phyloP scores from a whole-genome alignment of 1,284 basidiomycete species.

The Omphalotus olearius region DNA sequence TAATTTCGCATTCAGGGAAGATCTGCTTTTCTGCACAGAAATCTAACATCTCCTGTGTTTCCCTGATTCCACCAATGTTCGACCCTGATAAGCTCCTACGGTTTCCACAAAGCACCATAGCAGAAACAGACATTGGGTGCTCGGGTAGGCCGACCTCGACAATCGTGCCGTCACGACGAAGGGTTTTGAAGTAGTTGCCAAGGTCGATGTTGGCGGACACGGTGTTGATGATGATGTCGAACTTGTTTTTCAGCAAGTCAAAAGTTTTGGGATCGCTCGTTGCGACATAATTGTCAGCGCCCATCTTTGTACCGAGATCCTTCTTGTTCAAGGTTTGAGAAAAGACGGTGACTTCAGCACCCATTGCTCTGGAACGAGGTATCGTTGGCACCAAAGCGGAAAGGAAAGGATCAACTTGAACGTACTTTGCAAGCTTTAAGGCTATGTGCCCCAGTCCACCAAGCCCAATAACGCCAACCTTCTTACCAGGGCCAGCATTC shows the following conservation, averaged over 20 bases:
- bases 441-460: constrained; percentile 10
- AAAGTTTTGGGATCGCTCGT: constrained; percentile 3
- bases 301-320: constrained; percentile 9
- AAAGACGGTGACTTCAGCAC: constrained; percentile 10
- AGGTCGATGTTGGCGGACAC: constrained; percentile 9
- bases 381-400: background rate
- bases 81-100: constrained; percentile 3
- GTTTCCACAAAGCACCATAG: background rate
- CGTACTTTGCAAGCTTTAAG: constrained; percentile 11
- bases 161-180: constrained; percentile 9
- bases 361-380: constrained; percentile 1
- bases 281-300: constrained; percentile 9
- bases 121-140: background rate
- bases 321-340: constrained; percentile 11
- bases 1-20: constrained; percentile 9
- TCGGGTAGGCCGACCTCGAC: constrained; percentile 10
- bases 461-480: constrained; percentile 7
- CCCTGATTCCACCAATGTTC: constrained; percentile 9
- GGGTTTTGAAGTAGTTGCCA: background rate
- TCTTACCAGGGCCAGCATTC: constrained; percentile 3
- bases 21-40: constrained; percentile 8
- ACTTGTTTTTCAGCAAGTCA: background rate
- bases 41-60: constrained; percentile 12
- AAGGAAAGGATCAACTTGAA: background rate
- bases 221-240: constrained; percentile 13